Conservation (phyloP, 2,329 filamentous ascomycete species). For the Cyclaneusma minus region DNA sequence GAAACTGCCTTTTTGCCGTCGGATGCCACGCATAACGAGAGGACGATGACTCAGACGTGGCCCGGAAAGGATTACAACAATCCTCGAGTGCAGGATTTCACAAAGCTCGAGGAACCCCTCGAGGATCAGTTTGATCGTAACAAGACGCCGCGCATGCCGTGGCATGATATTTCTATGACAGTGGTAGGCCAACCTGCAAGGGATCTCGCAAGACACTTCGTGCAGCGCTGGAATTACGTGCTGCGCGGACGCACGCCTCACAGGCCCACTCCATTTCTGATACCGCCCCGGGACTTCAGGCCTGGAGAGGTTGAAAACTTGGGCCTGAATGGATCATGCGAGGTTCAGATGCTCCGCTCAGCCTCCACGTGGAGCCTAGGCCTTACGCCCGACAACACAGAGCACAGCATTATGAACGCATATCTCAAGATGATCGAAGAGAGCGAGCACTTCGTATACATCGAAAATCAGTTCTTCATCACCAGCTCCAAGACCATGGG, state of each 20-base stretch:
- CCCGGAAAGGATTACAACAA: conserved; percentile 98
- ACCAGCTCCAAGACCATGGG: conserved; percentile 81
- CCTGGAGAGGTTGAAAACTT: conserved; percentile 72
- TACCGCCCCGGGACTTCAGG: conserved; percentile 87
- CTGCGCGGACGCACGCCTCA: conserved; percentile 86
- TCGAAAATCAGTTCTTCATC: conserved; percentile 98
- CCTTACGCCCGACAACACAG: conserved; percentile 67
- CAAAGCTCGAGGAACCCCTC: conserved; percentile 80
- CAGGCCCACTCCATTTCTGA: conserved; percentile 78
- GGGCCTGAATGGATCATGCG: conserved; percentile 83
- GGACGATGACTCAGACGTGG: conserved; percentile 93
- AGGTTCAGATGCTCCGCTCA: conserved; percentile 89
- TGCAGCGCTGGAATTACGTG: conserved; percentile 96
- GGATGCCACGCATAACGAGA: conserved; percentile 72
- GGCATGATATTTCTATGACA: conserved; percentile 98
- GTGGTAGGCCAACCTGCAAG: conserved; percentile 90
- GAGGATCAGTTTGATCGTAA: conserved; percentile 97
- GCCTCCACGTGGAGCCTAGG: conserved; percentile 86
- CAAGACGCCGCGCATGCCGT: conserved; percentile 85
- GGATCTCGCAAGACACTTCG: conserved; percentile 88
- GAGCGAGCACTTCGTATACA: conserved; percentile 94
- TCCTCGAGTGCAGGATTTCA: conserved; percentile 89
- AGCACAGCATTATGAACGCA: conserved; percentile 90
- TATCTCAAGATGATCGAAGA: conserved; percentile 91
- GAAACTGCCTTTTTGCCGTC: conserved; percentile 80